Evolutionary conservation across 768 basidiomycete genomes (phyloP).

Genomic region (Suillus tomentosus): DNA sequence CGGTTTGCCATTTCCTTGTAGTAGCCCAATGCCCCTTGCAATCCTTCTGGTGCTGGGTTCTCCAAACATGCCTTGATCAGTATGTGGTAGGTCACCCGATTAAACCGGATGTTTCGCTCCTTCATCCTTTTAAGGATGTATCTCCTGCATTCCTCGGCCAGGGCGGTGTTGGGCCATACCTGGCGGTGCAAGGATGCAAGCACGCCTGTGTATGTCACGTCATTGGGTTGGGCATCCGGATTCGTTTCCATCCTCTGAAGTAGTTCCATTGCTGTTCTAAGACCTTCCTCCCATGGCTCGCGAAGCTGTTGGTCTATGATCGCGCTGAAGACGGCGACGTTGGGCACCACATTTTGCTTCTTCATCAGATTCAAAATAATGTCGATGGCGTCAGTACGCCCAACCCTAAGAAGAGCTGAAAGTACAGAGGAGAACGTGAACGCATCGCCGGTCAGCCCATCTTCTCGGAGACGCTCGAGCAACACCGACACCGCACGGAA

Average conservation of each 20-base stretch:
- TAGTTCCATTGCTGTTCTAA: conserved; percentile 68
- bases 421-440: conserved; percentile 89
- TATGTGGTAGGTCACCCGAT: conserved; percentile 73
- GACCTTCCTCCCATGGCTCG: conserved; percentile 50
- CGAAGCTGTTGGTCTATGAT: conserved; percentile 78
- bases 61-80: conserved; percentile 69
- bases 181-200: conserved; percentile 72
- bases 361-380: conserved; percentile 74
- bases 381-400: conserved; percentile 64
- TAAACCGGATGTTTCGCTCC: conserved; percentile 52
- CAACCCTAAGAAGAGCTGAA: conserved; percentile 69
- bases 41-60: conserved; percentile 48
- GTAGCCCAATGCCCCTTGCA: conserved; percentile 56
- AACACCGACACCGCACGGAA: conserved; percentile 59
- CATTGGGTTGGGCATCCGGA: conserved; percentile 57
- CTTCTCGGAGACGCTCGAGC: conserved; percentile 57
- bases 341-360: conserved; percentile 71
- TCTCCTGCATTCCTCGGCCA: conserved; percentile 47
- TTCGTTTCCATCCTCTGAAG: conserved; percentile 74
- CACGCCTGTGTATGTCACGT: conserved; percentile 82
- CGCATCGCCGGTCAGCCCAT: conserved; percentile 67
- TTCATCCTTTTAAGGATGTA: conserved; percentile 63
- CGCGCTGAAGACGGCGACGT: conserved; percentile 73
- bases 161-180: conserved; percentile 45
- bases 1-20: conserved; percentile 60